These are phyloP conservation scores for Curvularia sp. DNA, from an alignment of 2,329 filamentous ascomycete genomes.

Conservation along the genomic window DNA sequence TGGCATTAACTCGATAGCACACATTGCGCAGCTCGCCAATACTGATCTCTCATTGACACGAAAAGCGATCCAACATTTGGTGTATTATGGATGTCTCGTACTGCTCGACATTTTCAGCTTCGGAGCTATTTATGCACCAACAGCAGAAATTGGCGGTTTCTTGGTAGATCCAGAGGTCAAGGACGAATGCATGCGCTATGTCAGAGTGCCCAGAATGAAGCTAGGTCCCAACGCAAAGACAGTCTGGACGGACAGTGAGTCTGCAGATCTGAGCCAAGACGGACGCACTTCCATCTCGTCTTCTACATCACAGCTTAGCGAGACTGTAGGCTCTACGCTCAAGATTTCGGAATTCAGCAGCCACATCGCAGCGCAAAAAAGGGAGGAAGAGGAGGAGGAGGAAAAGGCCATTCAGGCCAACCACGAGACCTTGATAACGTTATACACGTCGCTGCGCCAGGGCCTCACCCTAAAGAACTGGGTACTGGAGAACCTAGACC, in stretches of 20 bases:
- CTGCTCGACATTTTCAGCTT: slow-evolving; percentile 97
- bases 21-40: slow-evolving; percentile 84
- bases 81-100: slow-evolving; percentile 91
- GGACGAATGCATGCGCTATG: slow-evolving; percentile 87
- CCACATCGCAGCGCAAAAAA: slow-evolving; percentile 15
- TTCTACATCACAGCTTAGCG: slow-evolving; percentile 29
- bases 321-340: slow-evolving; percentile 23
- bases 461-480: slow-evolving; percentile 87
- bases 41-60: slow-evolving; percentile 87
- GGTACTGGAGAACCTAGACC: slow-evolving; percentile 76
- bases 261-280: slow-evolving; percentile 28
- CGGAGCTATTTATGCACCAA: slow-evolving; percentile 85
- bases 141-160: slow-evolving; percentile 79
- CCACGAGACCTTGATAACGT: slow-evolving; percentile 67
- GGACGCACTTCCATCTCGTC: slow-evolving; percentile 35
- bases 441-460: slow-evolving; percentile 85
- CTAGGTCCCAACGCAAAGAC: slow-evolving; percentile 26
- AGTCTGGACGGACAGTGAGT: slow-evolving; percentile 29
- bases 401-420: slow-evolving; percentile 32
- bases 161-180: slow-evolving; percentile 77
- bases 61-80: slow-evolving; percentile 83
- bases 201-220: slow-evolving; percentile 57
- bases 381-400: slow-evolving; percentile 8
- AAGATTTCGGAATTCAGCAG: slow-evolving; percentile 23
- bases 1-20: slow-evolving; percentile 86